Evolutionary conservation across 192 early-diverging fungal genomes (phyloP).

Genomic region (Dissophora globulifera): DNA sequence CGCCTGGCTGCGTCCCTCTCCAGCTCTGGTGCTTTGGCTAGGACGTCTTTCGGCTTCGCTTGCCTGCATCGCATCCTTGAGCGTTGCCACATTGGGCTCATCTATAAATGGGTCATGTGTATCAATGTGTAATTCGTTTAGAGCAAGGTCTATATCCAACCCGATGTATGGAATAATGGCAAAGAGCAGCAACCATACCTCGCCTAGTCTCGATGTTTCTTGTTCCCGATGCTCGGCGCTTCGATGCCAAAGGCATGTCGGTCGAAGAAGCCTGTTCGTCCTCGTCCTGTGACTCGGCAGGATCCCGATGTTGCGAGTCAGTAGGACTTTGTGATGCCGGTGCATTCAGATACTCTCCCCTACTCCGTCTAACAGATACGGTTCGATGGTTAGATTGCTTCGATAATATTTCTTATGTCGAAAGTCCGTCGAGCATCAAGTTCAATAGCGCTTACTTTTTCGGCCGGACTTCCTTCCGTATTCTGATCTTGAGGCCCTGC

Average conservation of each 20-base stretch:
- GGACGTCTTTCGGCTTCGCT: neutral
- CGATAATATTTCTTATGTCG: too few species aligned
- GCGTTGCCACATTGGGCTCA: neutral
- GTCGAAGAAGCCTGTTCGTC: neutral
- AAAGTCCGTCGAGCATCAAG: too few species aligned
- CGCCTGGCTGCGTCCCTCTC: neutral
- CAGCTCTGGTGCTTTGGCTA: neutral
- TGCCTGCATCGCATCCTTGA: neutral
- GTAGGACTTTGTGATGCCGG: conserved; percentile 28
- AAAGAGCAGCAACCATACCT: neutral
- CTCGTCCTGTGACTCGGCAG: conserved; percentile 19
- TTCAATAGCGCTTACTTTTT: conserved; percentile 39
- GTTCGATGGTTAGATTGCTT: too few species aligned
- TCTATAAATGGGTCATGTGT: too few species aligned
- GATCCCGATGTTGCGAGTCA: conserved; percentile 11
- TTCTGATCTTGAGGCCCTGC: conserved; percentile 94
- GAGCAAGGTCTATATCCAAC: neutral
- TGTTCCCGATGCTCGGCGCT: conserved; percentile 24
- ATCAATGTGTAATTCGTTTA: too few species aligned
- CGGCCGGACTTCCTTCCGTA: conserved; percentile 85
- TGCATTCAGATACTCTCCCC: conserved; percentile 11
- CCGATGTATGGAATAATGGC: neutral
- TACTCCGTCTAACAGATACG: conserved; percentile 9
- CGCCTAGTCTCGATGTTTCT: conserved; percentile 7
- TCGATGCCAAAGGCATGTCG: conserved; percentile 4